Conservation (phyloP, 768 basidiomycete species). For the Lactarius sanguifluus region DNA sequence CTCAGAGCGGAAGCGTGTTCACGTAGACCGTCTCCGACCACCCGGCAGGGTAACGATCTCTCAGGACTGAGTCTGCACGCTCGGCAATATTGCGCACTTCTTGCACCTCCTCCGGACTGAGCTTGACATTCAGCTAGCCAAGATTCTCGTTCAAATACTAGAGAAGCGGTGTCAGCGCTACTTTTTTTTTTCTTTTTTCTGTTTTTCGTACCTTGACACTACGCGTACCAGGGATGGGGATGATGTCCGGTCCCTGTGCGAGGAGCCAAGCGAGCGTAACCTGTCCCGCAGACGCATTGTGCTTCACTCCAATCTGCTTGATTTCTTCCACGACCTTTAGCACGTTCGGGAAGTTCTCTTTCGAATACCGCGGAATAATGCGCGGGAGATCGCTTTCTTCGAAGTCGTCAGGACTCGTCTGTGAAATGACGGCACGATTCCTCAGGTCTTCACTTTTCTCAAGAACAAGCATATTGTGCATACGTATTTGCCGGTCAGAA, state of each 20-base stretch:
- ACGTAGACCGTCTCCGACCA: constrained; percentile 14
- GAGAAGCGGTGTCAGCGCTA: background rate
- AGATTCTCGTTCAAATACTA: constrained; percentile 27
- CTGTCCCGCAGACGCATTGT: constrained; percentile 47
- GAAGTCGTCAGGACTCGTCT: constrained; percentile 45
- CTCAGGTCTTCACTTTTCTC: no score
- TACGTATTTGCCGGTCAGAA: constrained; percentile 48
- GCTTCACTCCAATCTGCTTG: constrained; percentile 38
- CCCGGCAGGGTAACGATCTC: constrained; percentile 19
- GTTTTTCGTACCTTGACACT: constrained; percentile 35
- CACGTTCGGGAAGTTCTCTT: constrained; percentile 48
- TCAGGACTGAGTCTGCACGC: constrained; percentile 22
- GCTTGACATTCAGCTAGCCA: constrained; percentile 16
- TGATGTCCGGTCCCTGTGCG: constrained; percentile 47
- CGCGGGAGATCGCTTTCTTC: constrained; percentile 41
- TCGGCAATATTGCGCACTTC: constrained; percentile 19
- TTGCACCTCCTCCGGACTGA: constrained; percentile 18
- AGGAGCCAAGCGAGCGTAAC: constrained; percentile 52
- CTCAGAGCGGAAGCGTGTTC: constrained; percentile 18
- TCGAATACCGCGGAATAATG: constrained; percentile 40
- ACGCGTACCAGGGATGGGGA: constrained; percentile 50
- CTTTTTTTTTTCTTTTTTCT: background rate
- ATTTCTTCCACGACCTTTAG: constrained; percentile 41
- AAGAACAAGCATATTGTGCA: constrained; percentile 5
- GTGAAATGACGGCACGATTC: background rate